These are phyloP conservation scores for Kitagawia praeruptora DNA, from an alignment of 129 eudicot genomes.

Conservation along the genomic window DNA sequence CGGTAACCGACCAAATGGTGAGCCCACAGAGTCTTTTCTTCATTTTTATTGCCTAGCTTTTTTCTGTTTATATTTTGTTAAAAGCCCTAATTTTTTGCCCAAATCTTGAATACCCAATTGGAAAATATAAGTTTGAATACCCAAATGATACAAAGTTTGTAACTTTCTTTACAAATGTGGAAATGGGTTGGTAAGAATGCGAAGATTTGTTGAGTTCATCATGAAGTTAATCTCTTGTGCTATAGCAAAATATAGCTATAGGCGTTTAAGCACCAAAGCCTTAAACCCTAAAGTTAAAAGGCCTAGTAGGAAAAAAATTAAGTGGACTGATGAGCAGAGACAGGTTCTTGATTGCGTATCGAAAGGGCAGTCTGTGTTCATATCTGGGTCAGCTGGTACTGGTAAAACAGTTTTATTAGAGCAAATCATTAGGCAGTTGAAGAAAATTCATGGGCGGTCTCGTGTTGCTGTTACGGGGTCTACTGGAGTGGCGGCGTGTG, in stretches of 20 bases:
- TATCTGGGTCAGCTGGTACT: constrained; percentile 48
- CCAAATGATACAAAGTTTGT: neutral
- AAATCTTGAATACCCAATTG: neutral
- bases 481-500: constrained; percentile 43
- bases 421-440: constrained; percentile 22
- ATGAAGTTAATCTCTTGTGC: neutral
- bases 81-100: neutral
- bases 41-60: neutral
- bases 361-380: constrained; percentile 32
- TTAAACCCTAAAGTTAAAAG: neutral
- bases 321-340: constrained; percentile 38
- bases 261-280: neutral
- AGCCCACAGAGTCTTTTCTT: neutral
- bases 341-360: constrained; percentile 23
- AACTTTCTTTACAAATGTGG: neutral
- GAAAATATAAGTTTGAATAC: neutral
- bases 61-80: neutral
- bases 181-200: neutral
- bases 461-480: constrained; percentile 37
- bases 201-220: neutral
- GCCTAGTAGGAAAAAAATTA: constrained; percentile 9
- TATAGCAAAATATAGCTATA: neutral
- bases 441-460: constrained; percentile 22
- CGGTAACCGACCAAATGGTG: too few species aligned
- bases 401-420: constrained; percentile 37